Evolutionary conservation across 371 early-diverging fungal species (phyloP).

Genomic region (Mucor mucedo): DNA sequence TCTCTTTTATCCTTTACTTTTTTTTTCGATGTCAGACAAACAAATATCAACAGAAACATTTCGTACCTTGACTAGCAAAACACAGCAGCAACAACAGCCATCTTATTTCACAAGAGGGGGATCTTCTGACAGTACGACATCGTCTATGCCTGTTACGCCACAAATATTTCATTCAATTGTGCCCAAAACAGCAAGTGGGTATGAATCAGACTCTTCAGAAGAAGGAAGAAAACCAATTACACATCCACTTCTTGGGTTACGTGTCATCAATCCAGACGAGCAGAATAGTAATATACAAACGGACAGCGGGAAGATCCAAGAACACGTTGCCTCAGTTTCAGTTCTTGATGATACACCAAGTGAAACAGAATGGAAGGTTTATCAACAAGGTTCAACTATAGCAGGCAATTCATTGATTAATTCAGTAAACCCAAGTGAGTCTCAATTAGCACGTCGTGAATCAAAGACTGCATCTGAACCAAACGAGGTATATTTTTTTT

Average conservation of each 20-base stretch:
- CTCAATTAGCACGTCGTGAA: constrained; percentile 2
- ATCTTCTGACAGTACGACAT: not conserved
- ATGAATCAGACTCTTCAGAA: constrained; percentile 17
- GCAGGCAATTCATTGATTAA: not conserved
- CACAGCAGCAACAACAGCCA: no score
- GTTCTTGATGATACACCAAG: not conserved
- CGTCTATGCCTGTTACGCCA: not conserved
- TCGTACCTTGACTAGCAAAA: no score
- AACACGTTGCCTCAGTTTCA: not conserved
- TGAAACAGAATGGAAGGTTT: constrained; percentile 1
- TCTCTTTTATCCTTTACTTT: not conserved
- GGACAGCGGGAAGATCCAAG: not conserved
- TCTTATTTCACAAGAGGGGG: not conserved
- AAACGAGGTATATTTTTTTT: not conserved
- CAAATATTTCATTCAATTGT: not conserved
- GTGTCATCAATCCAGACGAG: constrained; percentile 12
- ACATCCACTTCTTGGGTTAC: constrained; percentile 1
- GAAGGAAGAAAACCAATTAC: constrained; percentile 1
- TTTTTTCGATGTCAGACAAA: not conserved
- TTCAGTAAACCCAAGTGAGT: not conserved
- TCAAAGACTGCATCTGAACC: constrained; percentile 10
- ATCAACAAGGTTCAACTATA: not conserved
- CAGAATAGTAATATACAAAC: not conserved
- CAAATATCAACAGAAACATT: no score
- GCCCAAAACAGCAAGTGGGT: constrained; percentile 8